phyloP scores from a whole-genome alignment of 2,329 filamentous ascomycete species.

The Cladosporium sp. region DNA sequence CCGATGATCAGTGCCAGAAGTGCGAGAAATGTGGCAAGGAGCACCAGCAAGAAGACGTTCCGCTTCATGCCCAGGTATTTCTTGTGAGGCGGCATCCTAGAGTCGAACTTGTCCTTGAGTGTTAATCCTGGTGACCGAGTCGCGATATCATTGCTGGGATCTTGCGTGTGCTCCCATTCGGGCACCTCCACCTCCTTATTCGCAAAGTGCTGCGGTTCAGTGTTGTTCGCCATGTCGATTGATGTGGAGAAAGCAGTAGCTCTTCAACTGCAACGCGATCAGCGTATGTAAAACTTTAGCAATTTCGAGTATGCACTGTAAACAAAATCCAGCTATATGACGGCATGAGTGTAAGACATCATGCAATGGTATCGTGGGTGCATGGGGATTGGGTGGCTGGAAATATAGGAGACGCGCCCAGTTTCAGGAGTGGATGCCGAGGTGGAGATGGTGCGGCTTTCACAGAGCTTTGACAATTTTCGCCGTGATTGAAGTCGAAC shows the following conservation, averaged over 20 bases:
- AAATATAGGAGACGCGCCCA: neutral
- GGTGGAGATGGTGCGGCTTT: neutral
- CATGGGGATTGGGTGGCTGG: neutral
- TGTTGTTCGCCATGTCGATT: neutral
- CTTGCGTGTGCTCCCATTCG: constrained; percentile 24
- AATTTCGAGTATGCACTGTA: neutral
- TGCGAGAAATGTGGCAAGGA: constrained; percentile 30
- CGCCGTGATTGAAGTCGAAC: neutral
- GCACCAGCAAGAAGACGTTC: constrained; percentile 34
- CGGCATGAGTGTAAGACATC: neutral
- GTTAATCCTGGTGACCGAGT: neutral
- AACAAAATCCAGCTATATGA: neutral
- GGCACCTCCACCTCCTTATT: constrained; percentile 20
- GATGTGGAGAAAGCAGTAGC: neutral
- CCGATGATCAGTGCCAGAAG: constrained; percentile 40
- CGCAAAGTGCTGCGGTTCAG: neutral
- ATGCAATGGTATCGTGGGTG: neutral
- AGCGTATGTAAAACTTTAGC: neutral
- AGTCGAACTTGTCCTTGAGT: constrained; percentile 27
- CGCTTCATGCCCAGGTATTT: constrained; percentile 38
- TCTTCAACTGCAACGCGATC: neutral
- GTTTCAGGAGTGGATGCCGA: neutral
- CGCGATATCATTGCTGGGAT: neutral
- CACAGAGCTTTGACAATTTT: neutral
- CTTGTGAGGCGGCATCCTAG: constrained; percentile 34